Evolutionary conservation across 176 grass and related monocot species (phyloP), one percentile per base, ranked within the genome.

Genomic region (Triticum timopheevii): DNA sequence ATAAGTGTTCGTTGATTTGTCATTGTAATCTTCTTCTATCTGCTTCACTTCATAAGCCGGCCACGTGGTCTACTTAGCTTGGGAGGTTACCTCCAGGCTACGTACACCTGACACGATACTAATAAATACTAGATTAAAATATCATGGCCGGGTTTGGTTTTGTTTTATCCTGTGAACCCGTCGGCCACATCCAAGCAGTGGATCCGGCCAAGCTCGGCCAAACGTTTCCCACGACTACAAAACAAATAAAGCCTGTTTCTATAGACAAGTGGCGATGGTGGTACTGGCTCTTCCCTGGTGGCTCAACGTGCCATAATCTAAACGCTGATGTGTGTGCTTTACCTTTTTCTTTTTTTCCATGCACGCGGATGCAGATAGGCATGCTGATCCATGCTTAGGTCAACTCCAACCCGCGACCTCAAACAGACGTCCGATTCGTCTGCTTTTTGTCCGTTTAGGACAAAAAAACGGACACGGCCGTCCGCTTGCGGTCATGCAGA

Each of bases 351-450:
- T 12, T 13, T 27, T 47, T 47, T 40, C 22, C 16, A 76, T 56
- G 3, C 58, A 56, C 65, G 65, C 33, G 69, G 35, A 30, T 77
- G 24, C 30, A 35, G 86, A 87, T 77, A 69, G 76, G 79, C 61
- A 45, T 8, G 33, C 8, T 49, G 69, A 39, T 71, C 16, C 7
- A 33, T 68, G 65, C 66, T 10, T 11, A 40, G 34, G 34, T 4
- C 34, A 36, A 36, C 35, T 6, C 5, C 35, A 36, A 36, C 35
- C 5, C 5, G 35, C 35, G 35, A 36, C 6, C 6, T 6, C 6
- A 36, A 36, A 36, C 35, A 6, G 1, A 6, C 35, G 1, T 36
- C 5, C 6, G 6, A 36, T 36, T 36, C 5, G 6, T 36, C 6
- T 36, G 6, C 5, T 36, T 36, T 36, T 36, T 36, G 1, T 36